Conservation (phyloP, 192 early-diverging fungal genomes). For the Coemansia sp. region DNA sequence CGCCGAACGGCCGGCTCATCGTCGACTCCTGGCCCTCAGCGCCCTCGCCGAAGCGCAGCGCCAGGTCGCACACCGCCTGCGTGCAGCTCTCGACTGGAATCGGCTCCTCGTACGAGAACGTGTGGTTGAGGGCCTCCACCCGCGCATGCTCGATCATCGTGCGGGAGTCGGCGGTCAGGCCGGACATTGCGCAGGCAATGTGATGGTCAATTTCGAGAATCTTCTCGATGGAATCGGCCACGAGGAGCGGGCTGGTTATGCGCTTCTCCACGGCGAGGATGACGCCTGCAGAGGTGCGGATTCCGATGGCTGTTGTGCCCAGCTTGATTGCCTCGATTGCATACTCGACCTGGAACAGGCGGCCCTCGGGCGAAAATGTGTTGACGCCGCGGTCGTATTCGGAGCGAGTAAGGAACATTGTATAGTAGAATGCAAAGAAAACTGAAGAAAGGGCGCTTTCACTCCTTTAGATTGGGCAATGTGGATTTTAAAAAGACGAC, state of each 20-base stretch:
- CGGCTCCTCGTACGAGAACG: conserved; percentile 92
- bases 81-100: conserved; percentile 97
- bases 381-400: conserved; percentile 99
- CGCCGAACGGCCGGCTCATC: conserved; percentile 99
- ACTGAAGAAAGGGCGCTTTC: background rate
- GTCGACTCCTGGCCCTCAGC: conserved; percentile 94
- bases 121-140: conserved; percentile 94
- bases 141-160: conserved; percentile 99
- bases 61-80: conserved; percentile 97
- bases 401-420: conserved; percentile 61
- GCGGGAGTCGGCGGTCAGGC: conserved; percentile 91
- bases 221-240: conserved; percentile 95
- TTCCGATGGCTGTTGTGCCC: conserved; percentile 96
- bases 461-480: background rate
- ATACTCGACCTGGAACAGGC: conserved; percentile 99
- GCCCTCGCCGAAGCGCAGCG: conserved; percentile 95
- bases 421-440: background rate
- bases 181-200: conserved; percentile 96
- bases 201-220: conserved; percentile 95
- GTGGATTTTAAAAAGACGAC: background rate
- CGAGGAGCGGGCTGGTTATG: conserved; percentile 88
- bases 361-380: conserved; percentile 99
- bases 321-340: conserved; percentile 99
- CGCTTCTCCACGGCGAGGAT: conserved; percentile 97
- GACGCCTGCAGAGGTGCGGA: conserved; percentile 92